Evolutionary conservation across 352 stramenopile genomes (phyloP).

Genomic region (Globisporangium echinulatum): DNA sequence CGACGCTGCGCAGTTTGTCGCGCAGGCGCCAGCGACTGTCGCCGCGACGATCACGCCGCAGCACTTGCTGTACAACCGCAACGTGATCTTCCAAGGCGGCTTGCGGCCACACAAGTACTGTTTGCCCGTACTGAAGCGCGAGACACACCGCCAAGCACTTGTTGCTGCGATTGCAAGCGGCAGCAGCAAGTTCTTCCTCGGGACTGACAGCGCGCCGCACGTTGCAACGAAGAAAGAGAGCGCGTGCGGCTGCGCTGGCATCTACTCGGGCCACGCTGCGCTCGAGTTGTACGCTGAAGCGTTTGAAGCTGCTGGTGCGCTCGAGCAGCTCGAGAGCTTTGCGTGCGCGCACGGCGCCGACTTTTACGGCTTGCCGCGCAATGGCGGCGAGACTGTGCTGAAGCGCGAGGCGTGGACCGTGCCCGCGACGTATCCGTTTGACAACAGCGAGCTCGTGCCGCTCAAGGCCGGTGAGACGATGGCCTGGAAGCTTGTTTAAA

Average conservation of each 20-base stretch:
- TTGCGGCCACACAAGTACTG: conserved; percentile 99
- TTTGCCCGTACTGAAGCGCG: conserved; percentile 97
- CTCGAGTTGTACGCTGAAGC: conserved; percentile 97
- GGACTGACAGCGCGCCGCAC: conserved; percentile 98
- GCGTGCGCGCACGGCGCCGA: conserved; percentile 91
- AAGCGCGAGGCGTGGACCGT: conserved; percentile 89
- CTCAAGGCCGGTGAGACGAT: conserved; percentile 92
- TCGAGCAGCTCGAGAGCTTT: conserved; percentile 95
- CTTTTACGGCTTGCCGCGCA: conserved; percentile 96
- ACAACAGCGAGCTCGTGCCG: conserved; percentile 81
- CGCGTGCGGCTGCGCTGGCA: conserved; percentile 90
- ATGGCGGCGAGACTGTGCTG: conserved; percentile 82
- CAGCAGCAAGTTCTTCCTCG: conserved; percentile 96
- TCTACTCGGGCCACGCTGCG: conserved; percentile 95
- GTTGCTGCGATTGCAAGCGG: conserved; percentile 88
- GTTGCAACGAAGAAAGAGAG: conserved; percentile 89
- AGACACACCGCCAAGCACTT: conserved; percentile 89
- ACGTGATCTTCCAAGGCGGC: conserved; percentile 90
- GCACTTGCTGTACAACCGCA: conserved; percentile 99
- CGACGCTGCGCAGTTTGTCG: conserved; percentile 95
- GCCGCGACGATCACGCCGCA: conserved; percentile 98
- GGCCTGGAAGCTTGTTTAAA: conserved; percentile 77
- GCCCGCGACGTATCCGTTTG: conserved; percentile 89
- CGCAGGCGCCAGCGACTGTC: conserved; percentile 83
- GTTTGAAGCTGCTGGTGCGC: conserved; percentile 90